These are phyloP conservation scores for Nyctanthes arbortristis DNA, from an alignment of 257 asterid species.

Conservation along the genomic window DNA sequence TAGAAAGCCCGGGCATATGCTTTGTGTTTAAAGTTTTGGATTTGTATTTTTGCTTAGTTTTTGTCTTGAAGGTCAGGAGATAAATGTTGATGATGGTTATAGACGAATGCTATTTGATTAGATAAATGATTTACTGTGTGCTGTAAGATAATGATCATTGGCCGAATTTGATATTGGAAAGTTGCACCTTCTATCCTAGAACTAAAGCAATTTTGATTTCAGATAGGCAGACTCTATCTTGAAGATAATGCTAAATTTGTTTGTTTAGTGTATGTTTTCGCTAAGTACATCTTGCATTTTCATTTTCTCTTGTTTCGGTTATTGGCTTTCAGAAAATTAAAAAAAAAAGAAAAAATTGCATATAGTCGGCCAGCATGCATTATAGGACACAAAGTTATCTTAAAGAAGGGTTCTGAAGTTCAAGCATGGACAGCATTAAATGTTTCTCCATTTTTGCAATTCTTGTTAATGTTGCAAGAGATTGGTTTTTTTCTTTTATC, in stretches of 20 bases:
- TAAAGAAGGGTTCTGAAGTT: background rate
- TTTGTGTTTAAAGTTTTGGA: background rate
- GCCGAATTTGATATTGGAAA: background rate
- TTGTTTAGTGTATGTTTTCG: background rate
- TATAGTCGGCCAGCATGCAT: background rate
- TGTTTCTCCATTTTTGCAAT: background rate
- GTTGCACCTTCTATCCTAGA: background rate
- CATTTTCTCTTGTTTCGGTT: too few species aligned
- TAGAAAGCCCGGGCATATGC: background rate
- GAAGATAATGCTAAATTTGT: background rate
- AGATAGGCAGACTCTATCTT: too few species aligned
- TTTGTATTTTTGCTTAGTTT: background rate
- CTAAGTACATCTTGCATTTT: background rate
- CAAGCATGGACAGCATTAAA: background rate
- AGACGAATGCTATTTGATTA: background rate
- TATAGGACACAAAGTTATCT: background rate
- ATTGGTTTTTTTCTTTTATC: background rate
- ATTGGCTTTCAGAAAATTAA: background rate
- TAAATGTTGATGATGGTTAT: background rate
- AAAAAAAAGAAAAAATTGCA: too few species aligned
- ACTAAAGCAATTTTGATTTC: background rate
- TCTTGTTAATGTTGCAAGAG: background rate
- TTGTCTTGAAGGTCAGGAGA: background rate
- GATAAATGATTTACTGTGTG: background rate
- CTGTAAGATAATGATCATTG: background rate